Conservation (phyloP, 2,329 filamentous ascomycete genomes). For the Nannizziopsis arthrosporioides region DNA sequence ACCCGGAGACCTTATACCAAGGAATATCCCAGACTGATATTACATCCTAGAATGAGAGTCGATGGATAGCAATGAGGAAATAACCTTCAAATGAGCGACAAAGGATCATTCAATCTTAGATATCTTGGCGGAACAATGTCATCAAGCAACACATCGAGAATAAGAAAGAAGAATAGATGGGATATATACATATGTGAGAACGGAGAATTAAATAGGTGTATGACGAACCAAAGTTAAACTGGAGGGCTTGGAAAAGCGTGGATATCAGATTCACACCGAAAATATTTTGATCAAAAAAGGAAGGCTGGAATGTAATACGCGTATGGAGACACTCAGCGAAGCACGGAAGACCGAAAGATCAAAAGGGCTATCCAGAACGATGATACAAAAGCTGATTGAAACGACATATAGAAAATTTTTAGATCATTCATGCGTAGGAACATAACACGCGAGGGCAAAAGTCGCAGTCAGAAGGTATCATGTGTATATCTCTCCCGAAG, state of each 20-base stretch:
- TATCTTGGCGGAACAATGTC: neutral
- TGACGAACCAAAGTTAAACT: neutral
- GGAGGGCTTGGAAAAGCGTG: neutral
- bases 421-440: conserved; percentile 9
- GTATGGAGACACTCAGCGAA: neutral
- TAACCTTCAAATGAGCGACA: neutral
- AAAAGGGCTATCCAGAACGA: neutral
- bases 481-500: neutral
- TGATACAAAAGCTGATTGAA: neutral
- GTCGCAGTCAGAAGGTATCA: conserved; percentile 7
- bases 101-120: neutral
- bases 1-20: too few species aligned
- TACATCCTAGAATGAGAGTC: too few species aligned
- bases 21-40: too few species aligned
- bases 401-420: neutral
- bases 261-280: neutral
- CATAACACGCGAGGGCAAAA: neutral
- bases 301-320: too few species aligned
- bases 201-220: neutral
- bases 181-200: neutral
- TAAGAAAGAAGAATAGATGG: neutral
- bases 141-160: neutral
- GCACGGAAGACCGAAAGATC: neutral
- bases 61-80: too few species aligned
- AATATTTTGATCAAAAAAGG: too few species aligned